Percentiles rank a stretch among this genome's conserved stretches.
Conservation (phyloP, 371 early-diverging fungal species). For the Blastocladiella emersonii region DNA sequence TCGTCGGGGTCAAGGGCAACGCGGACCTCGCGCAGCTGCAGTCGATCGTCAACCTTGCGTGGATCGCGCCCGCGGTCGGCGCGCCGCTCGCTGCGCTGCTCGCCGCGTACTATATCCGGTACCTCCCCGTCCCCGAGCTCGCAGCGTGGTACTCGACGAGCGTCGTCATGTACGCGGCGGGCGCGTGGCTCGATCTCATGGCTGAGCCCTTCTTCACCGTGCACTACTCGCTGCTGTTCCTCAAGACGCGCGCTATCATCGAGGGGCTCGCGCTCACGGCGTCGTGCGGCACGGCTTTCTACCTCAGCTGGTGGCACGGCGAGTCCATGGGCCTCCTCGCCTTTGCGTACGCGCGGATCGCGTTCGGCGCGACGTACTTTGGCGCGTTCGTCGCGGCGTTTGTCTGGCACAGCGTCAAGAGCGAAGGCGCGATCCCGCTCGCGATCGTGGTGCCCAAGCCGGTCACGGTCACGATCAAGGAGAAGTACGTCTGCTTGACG, state of each 20-base stretch:
- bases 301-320: constrained; percentile 32
- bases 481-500: constrained; percentile 12
- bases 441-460: constrained; percentile 26
- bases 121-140: constrained; percentile 12
- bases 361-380: constrained; percentile 30
- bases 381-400: neutral
- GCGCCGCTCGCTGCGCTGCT: constrained; percentile 17
- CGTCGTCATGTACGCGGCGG: constrained; percentile 45
- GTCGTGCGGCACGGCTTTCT: constrained; percentile 53
- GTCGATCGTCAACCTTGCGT: constrained; percentile 57
- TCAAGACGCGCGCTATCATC: constrained; percentile 56
- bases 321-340: constrained; percentile 49
- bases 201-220: constrained; percentile 74
- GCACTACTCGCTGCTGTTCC: constrained; percentile 51
- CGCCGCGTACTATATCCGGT: constrained; percentile 21
- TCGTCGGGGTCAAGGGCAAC: neutral
- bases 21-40: constrained; percentile 19
- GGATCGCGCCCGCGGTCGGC: constrained; percentile 53
- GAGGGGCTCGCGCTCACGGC: constrained; percentile 66
- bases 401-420: too few relatives aligned
- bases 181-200: constrained; percentile 57
- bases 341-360: constrained; percentile 62
- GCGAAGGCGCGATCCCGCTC: constrained; percentile 5
- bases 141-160: constrained; percentile 30
- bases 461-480: constrained; percentile 14